Evolutionary conservation across 805 yeast genomes (phyloP).

Genomic region (Candida gorgasii): DNA sequence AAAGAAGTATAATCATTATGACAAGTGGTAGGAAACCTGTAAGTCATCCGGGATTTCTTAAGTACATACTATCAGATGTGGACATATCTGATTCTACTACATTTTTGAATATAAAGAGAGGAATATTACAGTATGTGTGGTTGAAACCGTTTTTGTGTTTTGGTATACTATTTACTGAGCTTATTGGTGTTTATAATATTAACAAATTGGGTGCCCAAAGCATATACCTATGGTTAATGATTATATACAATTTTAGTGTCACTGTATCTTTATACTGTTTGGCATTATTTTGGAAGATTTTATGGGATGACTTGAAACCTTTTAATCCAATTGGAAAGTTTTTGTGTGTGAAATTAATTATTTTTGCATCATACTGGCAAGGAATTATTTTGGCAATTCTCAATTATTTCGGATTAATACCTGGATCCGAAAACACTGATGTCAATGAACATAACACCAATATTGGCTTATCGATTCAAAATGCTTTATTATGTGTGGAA

Average conservation of each 20-base stretch:
- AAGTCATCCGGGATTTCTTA: constrained; percentile 59
- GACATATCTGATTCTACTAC: constrained; percentile 87
- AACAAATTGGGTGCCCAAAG: constrained; percentile 50
- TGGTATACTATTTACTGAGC: constrained; percentile 47
- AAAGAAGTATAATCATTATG: constrained; percentile 72
- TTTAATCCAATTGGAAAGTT: constrained; percentile 92
- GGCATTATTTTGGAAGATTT: constrained; percentile 90
- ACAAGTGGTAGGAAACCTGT: constrained; percentile 74
- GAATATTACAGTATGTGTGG: constrained; percentile 94
- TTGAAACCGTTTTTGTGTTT: constrained; percentile 80
- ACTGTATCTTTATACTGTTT: constrained; percentile 79
- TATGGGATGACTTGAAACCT: constrained; percentile 72
- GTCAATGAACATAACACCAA: constrained; percentile 26
- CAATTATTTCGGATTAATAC: constrained; percentile 48
- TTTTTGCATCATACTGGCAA: constrained; percentile 99
- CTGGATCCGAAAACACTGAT: constrained; percentile 28
- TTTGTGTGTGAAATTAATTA: constrained; percentile 86
- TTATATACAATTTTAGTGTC: constrained; percentile 77
- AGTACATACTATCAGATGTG: constrained; percentile 51
- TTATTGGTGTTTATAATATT: constrained; percentile 51
- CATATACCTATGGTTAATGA: constrained; percentile 61
- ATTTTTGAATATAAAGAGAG: constrained; percentile 75
- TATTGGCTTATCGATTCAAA: constrained; percentile 66
- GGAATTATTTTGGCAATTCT: constrained; percentile 61
- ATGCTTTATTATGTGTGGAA: constrained; percentile 78